phyloP scores from a whole-genome alignment of 2,329 filamentous ascomycete genomes.

The Hypomyces rosellus region DNA sequence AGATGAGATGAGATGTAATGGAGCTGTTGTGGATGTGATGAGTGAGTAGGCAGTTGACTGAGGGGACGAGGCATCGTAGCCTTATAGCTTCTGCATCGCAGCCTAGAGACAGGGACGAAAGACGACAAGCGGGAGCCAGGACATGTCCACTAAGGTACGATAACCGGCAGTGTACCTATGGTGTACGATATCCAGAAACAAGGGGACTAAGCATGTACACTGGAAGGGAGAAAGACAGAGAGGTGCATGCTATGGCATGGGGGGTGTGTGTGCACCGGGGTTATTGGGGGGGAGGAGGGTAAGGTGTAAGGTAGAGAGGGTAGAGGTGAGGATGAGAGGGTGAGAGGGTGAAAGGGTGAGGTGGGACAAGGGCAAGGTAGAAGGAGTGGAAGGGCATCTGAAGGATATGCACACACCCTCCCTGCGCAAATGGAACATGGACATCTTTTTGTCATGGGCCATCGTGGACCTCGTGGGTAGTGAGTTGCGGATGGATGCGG shows the following conservation, averaged over 20 bases:
- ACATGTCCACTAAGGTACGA: constrained; percentile 3
- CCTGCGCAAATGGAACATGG: background rate
- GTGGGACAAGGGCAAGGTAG: background rate
- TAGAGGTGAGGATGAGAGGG: background rate
- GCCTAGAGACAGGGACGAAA: constrained; percentile 20
- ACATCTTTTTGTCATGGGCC: background rate
- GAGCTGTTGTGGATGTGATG: constrained; percentile 19
- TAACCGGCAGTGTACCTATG: constrained; percentile 6
- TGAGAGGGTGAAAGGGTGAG: background rate
- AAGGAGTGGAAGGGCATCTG: background rate
- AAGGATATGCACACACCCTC: background rate
- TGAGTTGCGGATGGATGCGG: constrained; percentile 7
- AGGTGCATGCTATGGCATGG: background rate
- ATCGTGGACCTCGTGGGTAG: constrained; percentile 9
- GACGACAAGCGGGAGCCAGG: constrained; percentile 7
- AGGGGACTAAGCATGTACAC: background rate
- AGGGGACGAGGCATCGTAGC: constrained; percentile 43
- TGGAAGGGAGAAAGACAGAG: background rate
- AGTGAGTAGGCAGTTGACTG: constrained; percentile 16
- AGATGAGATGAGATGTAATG: constrained; percentile 11
- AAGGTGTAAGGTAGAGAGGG: background rate
- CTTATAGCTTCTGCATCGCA: constrained; percentile 41
- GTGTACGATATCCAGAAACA: background rate
- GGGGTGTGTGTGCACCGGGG: no score
- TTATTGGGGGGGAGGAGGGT: background rate